A percentile compares a stretch with the other conserved stretches of the same genome.
Conservation (phyloP, 495 filamentous ascomycete species). For the Clavariopsis aquatica region DNA sequence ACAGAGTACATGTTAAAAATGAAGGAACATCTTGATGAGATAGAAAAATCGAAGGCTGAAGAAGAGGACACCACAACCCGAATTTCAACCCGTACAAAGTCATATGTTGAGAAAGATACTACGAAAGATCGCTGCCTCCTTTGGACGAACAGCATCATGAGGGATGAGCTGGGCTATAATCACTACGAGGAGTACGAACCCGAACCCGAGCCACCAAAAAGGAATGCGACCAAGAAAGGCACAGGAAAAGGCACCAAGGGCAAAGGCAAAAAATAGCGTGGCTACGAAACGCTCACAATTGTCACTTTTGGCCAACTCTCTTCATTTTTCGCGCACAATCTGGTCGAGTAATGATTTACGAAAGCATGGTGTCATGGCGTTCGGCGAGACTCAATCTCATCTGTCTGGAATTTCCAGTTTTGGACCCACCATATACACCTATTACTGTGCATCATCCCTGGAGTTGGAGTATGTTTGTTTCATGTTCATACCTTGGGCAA, state of each 20-base stretch:
- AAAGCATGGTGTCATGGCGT: slow-evolving; percentile 2
- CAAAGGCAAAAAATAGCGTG: slow-evolving; percentile 16
- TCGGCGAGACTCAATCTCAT: background rate
- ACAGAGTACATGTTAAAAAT: slow-evolving; percentile 76
- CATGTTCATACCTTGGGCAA: background rate
- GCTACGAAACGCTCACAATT: background rate
- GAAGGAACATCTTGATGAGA: slow-evolving; percentile 64
- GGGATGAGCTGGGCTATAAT: slow-evolving; percentile 75
- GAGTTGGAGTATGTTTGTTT: slow-evolving; percentile 1
- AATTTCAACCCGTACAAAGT: slow-evolving; percentile 60
- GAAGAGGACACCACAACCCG: slow-evolving; percentile 59
- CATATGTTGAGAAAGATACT: slow-evolving; percentile 58
- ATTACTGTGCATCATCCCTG: slow-evolving; percentile 2
- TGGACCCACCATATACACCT: background rate
- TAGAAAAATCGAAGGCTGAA: slow-evolving; percentile 54
- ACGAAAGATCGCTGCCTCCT: slow-evolving; percentile 67
- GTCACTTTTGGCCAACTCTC: background rate
- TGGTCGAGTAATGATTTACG: slow-evolving; percentile 11
- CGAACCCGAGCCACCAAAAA: slow-evolving; percentile 53
- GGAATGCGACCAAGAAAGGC: slow-evolving; percentile 46
- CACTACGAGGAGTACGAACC: slow-evolving; percentile 74
- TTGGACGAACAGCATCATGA: slow-evolving; percentile 79
- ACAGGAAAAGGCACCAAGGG: slow-evolving; percentile 36
- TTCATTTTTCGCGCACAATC: background rate
- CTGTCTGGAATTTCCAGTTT: background rate